These are phyloP conservation scores for Sideroxylon spinosum DNA, from an alignment of 179 eudicot genomes.

Conservation along the genomic window DNA sequence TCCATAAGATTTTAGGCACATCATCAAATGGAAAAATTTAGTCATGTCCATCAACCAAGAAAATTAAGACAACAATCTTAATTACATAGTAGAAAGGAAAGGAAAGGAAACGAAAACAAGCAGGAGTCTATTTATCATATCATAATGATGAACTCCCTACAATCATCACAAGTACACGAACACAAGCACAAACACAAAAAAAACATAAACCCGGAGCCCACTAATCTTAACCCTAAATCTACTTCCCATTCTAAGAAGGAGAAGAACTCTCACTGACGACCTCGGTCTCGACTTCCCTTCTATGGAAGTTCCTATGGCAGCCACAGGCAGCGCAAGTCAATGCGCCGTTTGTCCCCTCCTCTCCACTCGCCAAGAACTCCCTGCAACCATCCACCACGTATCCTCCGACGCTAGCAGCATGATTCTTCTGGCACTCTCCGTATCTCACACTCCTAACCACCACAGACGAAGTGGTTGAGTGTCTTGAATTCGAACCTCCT, in stretches of 20 bases:
- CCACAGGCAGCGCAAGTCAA: slow-evolving; percentile 50
- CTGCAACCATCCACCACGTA: slow-evolving; percentile 50
- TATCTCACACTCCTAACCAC: slow-evolving; percentile 33
- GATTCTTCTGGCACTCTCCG: slow-evolving; percentile 49
- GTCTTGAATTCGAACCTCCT: background rate
- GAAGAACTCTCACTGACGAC: slow-evolving; percentile 23
- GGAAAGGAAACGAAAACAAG: background rate
- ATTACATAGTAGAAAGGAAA: background rate
- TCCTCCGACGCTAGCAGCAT: slow-evolving; percentile 47
- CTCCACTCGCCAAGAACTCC: slow-evolving; percentile 44
- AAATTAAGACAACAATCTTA: too few relatives aligned
- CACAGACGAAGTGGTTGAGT: slow-evolving; percentile 22
- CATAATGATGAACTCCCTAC: too few relatives aligned
- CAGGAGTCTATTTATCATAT: background rate
- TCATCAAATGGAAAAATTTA: too few relatives aligned
- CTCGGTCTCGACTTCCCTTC: slow-evolving; percentile 32
- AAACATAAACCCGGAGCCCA: too few relatives aligned
- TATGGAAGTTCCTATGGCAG: slow-evolving; percentile 54
- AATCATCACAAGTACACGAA: too few relatives aligned
- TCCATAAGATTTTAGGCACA: too few relatives aligned
- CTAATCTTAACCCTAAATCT: too few relatives aligned
- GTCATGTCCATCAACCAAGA: too few relatives aligned
- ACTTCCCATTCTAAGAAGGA: too few relatives aligned
- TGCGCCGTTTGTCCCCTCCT: slow-evolving; percentile 35
- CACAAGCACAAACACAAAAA: too few relatives aligned